A percentile compares a stretch with the other conserved stretches of the same genome.
These are phyloP conservation scores for Yamagishiella unicocca DNA, from an alignment of 139 green algal species.

Conservation along the genomic window DNA sequence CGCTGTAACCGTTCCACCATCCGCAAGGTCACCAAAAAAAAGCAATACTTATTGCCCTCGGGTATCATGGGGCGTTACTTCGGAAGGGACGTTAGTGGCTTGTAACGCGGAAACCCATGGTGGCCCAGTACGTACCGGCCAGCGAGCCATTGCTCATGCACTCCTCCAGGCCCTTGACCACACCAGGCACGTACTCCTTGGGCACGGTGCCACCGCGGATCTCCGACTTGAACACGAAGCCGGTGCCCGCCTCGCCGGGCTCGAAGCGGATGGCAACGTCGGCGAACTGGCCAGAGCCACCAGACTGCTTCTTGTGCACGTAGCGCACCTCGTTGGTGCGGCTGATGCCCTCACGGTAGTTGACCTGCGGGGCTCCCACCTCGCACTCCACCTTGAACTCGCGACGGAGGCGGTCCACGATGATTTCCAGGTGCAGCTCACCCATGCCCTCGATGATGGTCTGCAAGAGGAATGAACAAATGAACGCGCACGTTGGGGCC, in stretches of 20 bases:
- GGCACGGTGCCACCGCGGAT: conserved; percentile 98
- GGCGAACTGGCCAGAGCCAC: conserved; percentile 97
- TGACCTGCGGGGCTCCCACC: conserved; percentile 95
- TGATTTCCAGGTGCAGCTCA: conserved; percentile 99
- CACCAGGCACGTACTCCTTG: conserved; percentile 99
- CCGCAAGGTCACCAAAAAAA: no score
- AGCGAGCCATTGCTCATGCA: conserved; percentile 93
- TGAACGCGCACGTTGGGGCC: no score
- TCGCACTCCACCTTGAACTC: conserved; percentile 99
- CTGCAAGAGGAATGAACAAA: conserved; percentile 46
- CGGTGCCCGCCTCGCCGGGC: conserved; percentile 92
- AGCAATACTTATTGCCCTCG: no score
- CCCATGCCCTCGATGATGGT: conserved; percentile 99
- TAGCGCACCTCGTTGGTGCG: conserved; percentile 85
- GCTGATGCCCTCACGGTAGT: conserved; percentile 98
- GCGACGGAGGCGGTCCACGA: conserved; percentile 95
- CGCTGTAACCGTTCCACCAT: no score
- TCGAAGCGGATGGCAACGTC: conserved; percentile 97
- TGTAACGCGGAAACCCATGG: no score
- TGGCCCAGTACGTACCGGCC: conserved; percentile 58
- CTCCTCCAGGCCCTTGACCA: conserved; percentile 96
- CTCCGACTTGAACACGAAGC: conserved; percentile 95
- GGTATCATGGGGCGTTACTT: no score
- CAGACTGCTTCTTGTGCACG: conserved; percentile 99
- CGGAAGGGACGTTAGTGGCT: no score